phyloP scores from a whole-genome alignment of 1,284 basidiomycete species.

The Tylopilus sp. region DNA sequence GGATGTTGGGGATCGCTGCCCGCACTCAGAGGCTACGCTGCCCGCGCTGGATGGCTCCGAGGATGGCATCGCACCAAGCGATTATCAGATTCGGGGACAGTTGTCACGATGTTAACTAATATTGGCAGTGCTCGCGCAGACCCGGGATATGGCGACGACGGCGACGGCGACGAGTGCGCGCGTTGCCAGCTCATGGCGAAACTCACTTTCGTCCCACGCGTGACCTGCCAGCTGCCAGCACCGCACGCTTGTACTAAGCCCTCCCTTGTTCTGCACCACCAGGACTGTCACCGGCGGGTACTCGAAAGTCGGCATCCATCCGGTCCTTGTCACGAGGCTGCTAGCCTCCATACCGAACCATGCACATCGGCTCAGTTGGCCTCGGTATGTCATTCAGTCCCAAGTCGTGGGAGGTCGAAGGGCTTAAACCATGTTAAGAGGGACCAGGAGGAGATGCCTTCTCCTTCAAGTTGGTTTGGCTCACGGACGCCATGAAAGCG shows the following conservation, averaged over 20 bases:
- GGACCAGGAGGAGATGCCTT: constrained; percentile 5
- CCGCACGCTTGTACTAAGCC: too few species aligned
- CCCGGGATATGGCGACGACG: too few species aligned
- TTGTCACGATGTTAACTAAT: too few species aligned
- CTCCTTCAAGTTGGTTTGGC: constrained; percentile 16
- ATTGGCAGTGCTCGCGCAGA: too few species aligned
- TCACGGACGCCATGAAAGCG: constrained; percentile 14
- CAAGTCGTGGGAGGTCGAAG: neutral
- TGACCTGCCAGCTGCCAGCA: too few species aligned
- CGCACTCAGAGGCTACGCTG: constrained; percentile 3
- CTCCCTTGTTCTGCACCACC: too few species aligned
- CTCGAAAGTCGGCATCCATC: too few species aligned
- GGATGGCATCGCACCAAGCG: constrained; percentile 15
- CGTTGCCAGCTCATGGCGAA: neutral
- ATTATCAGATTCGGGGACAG: neutral
- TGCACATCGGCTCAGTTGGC: neutral
- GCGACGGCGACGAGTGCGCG: neutral
- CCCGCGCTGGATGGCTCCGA: constrained; percentile 28
- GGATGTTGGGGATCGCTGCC: constrained; percentile 1
- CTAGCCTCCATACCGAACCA: neutral
- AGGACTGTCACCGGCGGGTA: too few species aligned
- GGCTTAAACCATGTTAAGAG: neutral
- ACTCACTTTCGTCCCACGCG: neutral
- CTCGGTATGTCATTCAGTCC: neutral
- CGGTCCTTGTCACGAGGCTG: too few species aligned